phyloP scores from a whole-genome alignment of 306 rosid species.

The Geum urbanum region DNA sequence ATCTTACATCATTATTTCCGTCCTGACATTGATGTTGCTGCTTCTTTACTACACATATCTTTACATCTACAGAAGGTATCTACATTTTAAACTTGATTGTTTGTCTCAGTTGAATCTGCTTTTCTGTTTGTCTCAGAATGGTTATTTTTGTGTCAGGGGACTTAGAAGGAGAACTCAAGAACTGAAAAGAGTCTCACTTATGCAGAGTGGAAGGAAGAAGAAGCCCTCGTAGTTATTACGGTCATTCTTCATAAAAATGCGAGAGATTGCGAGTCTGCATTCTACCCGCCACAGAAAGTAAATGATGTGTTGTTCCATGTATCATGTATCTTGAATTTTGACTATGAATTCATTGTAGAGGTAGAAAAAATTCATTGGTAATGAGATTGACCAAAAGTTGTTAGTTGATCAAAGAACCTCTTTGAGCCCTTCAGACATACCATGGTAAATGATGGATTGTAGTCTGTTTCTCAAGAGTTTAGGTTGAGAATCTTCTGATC shows the following conservation, averaged over 20 bases:
- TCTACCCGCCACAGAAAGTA: neutral
- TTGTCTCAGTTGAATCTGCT: constrained; percentile 13
- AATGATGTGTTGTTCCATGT: neutral
- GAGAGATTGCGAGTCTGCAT: constrained; percentile 10
- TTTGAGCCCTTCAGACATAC: neutral
- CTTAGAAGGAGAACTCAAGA: constrained; percentile 44
- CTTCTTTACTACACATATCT: constrained; percentile 54
- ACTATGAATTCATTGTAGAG: neutral
- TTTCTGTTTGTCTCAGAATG: constrained; percentile 13
- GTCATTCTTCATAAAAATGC: neutral
- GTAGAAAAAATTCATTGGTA: neutral
- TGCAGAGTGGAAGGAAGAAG: constrained; percentile 50
- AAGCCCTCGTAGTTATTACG: constrained; percentile 48
- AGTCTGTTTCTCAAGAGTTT: too few species aligned
- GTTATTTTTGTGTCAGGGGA: constrained; percentile 47
- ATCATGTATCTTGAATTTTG: neutral
- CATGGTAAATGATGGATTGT: too few species aligned
- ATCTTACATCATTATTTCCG: constrained; percentile 47
- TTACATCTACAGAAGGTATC: constrained; percentile 63
- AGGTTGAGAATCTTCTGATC: too few species aligned
- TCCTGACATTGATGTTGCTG: constrained; percentile 46
- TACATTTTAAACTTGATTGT: constrained; percentile 6
- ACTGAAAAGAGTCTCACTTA: constrained; percentile 54
- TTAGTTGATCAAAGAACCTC: neutral
- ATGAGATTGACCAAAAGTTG: neutral